Percentiles rank a stretch among this genome's conserved stretches.
phyloP scores from a whole-genome alignment of 345 rosid species.

The Citrus unshiu region DNA sequence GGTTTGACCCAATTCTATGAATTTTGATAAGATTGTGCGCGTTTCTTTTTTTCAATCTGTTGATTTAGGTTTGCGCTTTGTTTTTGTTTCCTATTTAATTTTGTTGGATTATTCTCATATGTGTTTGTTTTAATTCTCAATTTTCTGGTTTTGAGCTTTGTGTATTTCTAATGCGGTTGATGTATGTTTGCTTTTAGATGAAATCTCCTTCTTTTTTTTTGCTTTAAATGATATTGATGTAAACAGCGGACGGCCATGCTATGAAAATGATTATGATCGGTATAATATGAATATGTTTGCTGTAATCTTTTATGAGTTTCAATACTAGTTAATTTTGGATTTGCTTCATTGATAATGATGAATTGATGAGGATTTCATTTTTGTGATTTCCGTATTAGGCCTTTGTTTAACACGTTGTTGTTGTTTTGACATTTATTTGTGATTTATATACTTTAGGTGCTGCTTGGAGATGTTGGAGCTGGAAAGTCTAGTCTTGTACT shows the following conservation, averaged over 20 bases:
- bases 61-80: conserved; percentile 1
- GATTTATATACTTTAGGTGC: conserved; percentile 55
- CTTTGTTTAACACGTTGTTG: background rate
- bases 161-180: background rate
- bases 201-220: background rate
- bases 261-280: background rate
- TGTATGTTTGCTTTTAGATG: background rate
- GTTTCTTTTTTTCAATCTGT: background rate
- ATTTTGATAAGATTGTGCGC: background rate
- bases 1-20: conserved; percentile 13
- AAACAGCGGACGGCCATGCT: background rate
- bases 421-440: conserved; percentile 12
- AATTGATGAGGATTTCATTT: background rate
- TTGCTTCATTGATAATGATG: background rate
- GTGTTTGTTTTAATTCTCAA: background rate
- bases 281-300: no score
- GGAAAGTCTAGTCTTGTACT: conserved; percentile 92
- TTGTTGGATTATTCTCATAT: background rate
- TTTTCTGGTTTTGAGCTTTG: background rate
- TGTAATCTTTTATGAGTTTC: background rate
- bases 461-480: conserved; percentile 95
- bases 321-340: background rate
- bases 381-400: background rate
- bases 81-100: background rate
- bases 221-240: no score